Evolutionary conservation across 352 stramenopile species (phyloP), one percentile per base, ranked within the genome.

Genomic region (Phytophthora ramorum): DNA sequence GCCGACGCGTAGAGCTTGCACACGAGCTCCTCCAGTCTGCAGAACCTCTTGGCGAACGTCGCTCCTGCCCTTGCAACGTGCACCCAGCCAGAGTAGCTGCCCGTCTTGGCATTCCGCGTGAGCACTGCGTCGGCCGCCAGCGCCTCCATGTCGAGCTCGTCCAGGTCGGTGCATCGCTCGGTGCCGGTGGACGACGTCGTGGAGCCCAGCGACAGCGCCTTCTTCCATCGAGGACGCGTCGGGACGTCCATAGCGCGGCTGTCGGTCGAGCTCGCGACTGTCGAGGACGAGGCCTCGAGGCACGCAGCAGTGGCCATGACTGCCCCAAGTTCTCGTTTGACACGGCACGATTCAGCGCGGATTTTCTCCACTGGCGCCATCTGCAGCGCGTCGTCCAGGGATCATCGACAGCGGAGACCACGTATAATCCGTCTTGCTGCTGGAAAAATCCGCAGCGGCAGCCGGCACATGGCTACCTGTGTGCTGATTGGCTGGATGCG

Each of bases 21-120:
- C 20, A 83, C 67, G 26, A 83, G 69, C 49, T 81, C 76, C 22
- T 76, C 54, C 5, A 86, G 59, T 9, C 67, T 71, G 40, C 75
- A 83, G 53, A 81, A 83, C 37, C 60, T 65, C 7, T 71, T 74
- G 16, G 34, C 43, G 40, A 82, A 83, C 24, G 51, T 41, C 16
- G 38, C 1, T 28, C 52, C 41, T 4, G 52, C 20, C 7, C 50
- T 56, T 3, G 75, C 58, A 14, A 81, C 76, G 64, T 85, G 52
- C 38, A 81, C 51, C 67, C 68, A 82, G 14, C 76, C 76, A 13
- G 63, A 81, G 53, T 73, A 83, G n/a, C 54, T 63, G 14, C 62
- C 56, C 2, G 63, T 63, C 4, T 63, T 58, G 26, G 49, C 24
- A 43, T 79, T 58, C 10, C 62, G 70, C 19, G 47, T 46, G n/a